A percentile compares a stretch with the other conserved stretches of the same genome.
Evolutionary conservation across 495 filamentous ascomycete genomes (phyloP).

Genomic region (Neurospora hispaniola): DNA sequence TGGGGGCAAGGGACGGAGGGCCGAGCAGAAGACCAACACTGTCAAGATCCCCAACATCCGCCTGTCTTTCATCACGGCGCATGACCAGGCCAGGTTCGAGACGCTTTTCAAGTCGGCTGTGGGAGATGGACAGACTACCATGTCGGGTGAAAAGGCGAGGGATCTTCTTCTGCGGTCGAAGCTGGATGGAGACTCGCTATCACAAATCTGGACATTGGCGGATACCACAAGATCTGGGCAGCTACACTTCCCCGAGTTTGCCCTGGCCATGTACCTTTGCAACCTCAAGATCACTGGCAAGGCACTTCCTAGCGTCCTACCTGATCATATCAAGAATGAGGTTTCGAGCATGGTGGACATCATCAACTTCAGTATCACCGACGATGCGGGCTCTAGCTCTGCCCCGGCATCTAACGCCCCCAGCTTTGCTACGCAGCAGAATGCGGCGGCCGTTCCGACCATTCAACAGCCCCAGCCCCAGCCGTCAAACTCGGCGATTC

Average conservation of each 20-base stretch:
- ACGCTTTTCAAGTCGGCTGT: conserved; percentile 95
- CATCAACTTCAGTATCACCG: conserved; percentile 87
- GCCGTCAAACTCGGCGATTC: conserved; percentile 62
- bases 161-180: conserved; percentile 83
- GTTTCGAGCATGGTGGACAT: conserved; percentile 99
- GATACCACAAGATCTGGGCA: conserved; percentile 97
- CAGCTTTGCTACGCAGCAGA: conserved; percentile 59
- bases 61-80: conserved; percentile 87
- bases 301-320: conserved; percentile 58
- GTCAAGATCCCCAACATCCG: conserved; percentile 86
- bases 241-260: conserved; percentile 95
- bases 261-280: conserved; percentile 97
- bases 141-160: conserved; percentile 85
- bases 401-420: conserved; percentile 57
- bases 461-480: conserved; percentile 85
- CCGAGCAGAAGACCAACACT: conserved; percentile 29
- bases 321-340: conserved; percentile 85
- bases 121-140: conserved; percentile 66
- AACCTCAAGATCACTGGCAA: conserved; percentile 87
- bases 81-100: conserved; percentile 96
- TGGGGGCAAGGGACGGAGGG: conserved; percentile 32
- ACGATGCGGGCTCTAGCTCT: conserved; percentile 45
- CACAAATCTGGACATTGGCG: conserved; percentile 87
- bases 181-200: conserved; percentile 68
- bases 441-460: conserved; percentile 53